A percentile compares a stretch with the other conserved stretches of the same genome.
phyloP scores from a whole-genome alignment of 2,329 filamentous ascomycete genomes.

The Chaetomium strumarium region DNA sequence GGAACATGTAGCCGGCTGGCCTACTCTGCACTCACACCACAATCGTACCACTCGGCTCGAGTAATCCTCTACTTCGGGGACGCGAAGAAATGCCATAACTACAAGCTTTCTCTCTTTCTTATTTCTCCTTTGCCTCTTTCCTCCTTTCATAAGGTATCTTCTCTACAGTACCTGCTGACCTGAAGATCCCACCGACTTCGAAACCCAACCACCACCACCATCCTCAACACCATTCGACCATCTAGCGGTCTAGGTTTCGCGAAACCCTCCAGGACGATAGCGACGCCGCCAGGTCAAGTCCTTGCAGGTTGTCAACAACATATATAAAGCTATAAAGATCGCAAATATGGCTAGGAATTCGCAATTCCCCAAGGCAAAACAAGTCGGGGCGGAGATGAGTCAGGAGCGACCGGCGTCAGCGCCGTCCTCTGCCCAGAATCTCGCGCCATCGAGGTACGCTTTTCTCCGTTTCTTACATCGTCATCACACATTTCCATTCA shows the following conservation, averaged over 20 bases:
- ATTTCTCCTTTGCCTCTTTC: no score
- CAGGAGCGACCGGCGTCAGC: not conserved
- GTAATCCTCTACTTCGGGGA: no score
- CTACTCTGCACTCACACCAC: no score
- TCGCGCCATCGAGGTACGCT: not conserved
- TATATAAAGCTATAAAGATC: not conserved
- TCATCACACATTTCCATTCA: not conserved
- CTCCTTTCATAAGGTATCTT: no score
- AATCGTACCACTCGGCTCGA: no score
- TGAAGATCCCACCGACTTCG: not conserved
- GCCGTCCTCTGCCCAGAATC: not conserved
- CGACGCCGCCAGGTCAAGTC: no score
- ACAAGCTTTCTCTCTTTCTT: no score
- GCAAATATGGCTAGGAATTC: not conserved
- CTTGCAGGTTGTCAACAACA: no score
- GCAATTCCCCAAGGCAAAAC: not conserved
- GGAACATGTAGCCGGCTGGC: no score
- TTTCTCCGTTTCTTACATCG: not conserved
- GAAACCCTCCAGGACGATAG: no score
- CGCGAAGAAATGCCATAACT: no score
- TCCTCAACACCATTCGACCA: not conserved
- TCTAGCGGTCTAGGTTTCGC: not conserved
- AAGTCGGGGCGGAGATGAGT: not conserved
- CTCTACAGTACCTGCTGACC: not conserved
- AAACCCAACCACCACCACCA: no score